Conservation (phyloP, 192 early-diverging fungal species). For the Entomortierella parvispora region DNA sequence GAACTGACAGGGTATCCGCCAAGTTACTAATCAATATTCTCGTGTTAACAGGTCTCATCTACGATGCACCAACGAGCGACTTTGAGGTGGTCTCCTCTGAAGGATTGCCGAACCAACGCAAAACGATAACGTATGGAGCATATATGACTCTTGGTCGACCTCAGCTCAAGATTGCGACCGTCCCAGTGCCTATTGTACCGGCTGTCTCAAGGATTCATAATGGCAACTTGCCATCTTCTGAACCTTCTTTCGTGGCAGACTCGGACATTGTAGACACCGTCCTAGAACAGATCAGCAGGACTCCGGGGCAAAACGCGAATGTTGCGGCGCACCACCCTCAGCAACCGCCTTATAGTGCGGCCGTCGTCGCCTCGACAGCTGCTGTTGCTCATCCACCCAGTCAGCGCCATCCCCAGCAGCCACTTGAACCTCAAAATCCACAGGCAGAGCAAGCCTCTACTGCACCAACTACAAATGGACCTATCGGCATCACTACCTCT, state of each 20-base stretch:
- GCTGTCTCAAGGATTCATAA: background rate
- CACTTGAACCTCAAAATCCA: constrained; percentile 38
- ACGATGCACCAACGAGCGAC: constrained; percentile 31
- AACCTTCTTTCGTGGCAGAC: background rate
- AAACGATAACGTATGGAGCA: constrained; percentile 36
- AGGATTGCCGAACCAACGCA: constrained; percentile 21
- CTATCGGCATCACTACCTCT: background rate
- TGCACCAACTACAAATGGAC: background rate
- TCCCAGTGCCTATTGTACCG: background rate
- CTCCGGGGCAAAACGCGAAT: background rate
- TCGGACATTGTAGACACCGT: background rate
- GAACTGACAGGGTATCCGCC: background rate
- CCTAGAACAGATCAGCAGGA: constrained; percentile 16
- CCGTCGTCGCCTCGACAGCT: background rate
- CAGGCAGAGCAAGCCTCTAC: constrained; percentile 18
- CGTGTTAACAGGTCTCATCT: constrained; percentile 21
- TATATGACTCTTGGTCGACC: constrained; percentile 43
- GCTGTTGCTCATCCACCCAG: constrained; percentile 8
- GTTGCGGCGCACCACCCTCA: constrained; percentile 37
- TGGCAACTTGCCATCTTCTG: too few relatives aligned
- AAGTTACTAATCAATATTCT: background rate
- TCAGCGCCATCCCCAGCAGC: constrained; percentile 48
- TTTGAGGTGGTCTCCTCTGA: constrained; percentile 30
- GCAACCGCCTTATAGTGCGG: constrained; percentile 16
- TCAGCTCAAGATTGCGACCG: constrained; percentile 15